These are phyloP conservation scores for Amanita phalloides DNA, from an alignment of 768 basidiomycete genomes.

Conservation along the genomic window DNA sequence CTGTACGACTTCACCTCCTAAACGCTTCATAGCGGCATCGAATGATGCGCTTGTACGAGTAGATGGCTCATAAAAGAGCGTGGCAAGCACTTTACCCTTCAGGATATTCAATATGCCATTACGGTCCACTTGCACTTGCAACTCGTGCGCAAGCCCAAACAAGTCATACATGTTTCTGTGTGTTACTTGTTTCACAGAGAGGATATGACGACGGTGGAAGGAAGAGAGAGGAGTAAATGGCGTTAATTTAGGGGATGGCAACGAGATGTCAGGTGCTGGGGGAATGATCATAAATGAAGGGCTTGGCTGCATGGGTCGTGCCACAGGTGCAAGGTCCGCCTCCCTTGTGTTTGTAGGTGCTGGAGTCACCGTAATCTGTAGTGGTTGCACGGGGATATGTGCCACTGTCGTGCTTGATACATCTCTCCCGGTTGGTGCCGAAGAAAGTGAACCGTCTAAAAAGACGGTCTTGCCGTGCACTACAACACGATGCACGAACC, in stretches of 20 bases:
- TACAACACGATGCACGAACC: constrained; percentile 83
- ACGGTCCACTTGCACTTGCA: constrained; percentile 93
- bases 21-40: constrained; percentile 97
- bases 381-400: constrained; percentile 17
- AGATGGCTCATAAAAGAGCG: constrained; percentile 93
- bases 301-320: neutral
- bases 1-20: constrained; percentile 91
- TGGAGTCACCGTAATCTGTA: neutral
- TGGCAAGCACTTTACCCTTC: constrained; percentile 84
- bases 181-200: constrained; percentile 89
- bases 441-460: constrained; percentile 71
- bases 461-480: constrained; percentile 83
- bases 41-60: constrained; percentile 94
- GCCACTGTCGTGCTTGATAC: constrained; percentile 51
- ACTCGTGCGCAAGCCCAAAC: constrained; percentile 91
- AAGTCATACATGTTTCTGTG: constrained; percentile 86
- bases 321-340: neutral
- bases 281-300: neutral
- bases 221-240: constrained; percentile 54
- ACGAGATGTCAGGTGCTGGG: constrained; percentile 21
- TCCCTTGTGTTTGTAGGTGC: constrained; percentile 6
- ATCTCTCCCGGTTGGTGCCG: constrained; percentile 54
- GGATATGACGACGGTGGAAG: constrained; percentile 89
- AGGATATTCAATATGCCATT: constrained; percentile 82
- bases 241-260: constrained; percentile 32